Evolutionary conservation across 768 basidiomycete species (phyloP).

Genomic region (Filobasidium wieringae): DNA sequence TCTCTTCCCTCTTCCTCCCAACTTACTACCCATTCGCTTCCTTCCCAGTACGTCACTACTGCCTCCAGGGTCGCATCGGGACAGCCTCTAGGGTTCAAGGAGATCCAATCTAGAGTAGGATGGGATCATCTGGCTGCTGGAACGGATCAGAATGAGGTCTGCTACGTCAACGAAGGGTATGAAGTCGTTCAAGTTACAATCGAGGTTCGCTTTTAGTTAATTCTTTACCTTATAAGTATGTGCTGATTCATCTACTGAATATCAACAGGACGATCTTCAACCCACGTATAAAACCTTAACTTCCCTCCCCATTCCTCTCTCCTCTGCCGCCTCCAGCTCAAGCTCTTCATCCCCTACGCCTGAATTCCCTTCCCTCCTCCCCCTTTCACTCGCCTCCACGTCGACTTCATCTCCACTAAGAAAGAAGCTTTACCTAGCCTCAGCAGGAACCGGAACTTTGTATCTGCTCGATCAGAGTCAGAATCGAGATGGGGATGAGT

Average conservation of each 20-base stretch:
- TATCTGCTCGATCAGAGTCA: no score
- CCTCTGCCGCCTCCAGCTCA: slow-evolving; percentile 14
- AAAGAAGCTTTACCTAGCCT: background rate
- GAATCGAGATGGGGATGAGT: background rate
- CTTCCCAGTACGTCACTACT: slow-evolving; percentile 18
- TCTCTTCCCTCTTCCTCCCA: slow-evolving; percentile 21
- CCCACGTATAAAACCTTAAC: slow-evolving; percentile 20
- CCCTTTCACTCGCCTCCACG: background rate
- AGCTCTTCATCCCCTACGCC: background rate
- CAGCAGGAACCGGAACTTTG: background rate
- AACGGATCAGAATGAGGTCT: slow-evolving; percentile 11
- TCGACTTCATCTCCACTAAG: background rate
- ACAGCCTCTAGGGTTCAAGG: slow-evolving; percentile 18
- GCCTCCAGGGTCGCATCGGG: slow-evolving; percentile 6
- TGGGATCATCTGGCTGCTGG: slow-evolving; percentile 28
- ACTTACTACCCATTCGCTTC: slow-evolving; percentile 17
- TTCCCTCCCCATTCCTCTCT: slow-evolving; percentile 22
- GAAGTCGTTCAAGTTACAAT: slow-evolving; percentile 22
- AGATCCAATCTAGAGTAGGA: slow-evolving; percentile 24
- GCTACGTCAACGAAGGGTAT: slow-evolving; percentile 31
- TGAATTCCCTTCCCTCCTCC: slow-evolving; percentile 1
- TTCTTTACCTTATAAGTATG: no score
- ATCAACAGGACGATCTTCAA: background rate
- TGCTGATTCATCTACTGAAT: no score
- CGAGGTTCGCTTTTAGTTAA: no score